Evolutionary conservation across 2,329 filamentous ascomycete species (phyloP).

Genomic region (Alternaria conjuncta): DNA sequence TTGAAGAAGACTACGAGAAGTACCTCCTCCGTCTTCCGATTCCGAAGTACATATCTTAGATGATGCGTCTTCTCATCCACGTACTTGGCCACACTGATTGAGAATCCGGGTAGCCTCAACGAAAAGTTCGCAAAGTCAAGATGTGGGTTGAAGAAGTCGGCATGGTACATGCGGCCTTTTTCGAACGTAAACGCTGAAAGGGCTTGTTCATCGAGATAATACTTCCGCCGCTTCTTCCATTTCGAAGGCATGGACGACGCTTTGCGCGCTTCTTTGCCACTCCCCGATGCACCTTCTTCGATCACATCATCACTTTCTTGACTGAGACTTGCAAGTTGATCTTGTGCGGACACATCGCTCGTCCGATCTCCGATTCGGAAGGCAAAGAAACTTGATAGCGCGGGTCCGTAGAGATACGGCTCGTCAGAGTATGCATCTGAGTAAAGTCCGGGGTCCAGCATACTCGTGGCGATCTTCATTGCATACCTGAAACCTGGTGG

Average conservation of each 20-base stretch:
- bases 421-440: constrained; percentile 47
- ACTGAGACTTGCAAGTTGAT: constrained; percentile 32
- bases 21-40: constrained; percentile 50
- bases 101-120: constrained; percentile 54
- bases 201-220: constrained; percentile 47
- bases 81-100: constrained; percentile 53
- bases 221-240: constrained; percentile 54
- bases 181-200: constrained; percentile 52
- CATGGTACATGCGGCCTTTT: constrained; percentile 52
- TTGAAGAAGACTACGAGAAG: constrained; percentile 55
- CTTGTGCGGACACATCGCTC: constrained; percentile 18
- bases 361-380: constrained; percentile 40
- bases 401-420: constrained; percentile 48
- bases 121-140: constrained; percentile 56
- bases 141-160: constrained; percentile 58
- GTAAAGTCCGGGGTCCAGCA: constrained; percentile 47
- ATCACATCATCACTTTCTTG: constrained; percentile 38
- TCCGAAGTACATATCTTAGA: constrained; percentile 55
- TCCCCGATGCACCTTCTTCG: constrained; percentile 51
- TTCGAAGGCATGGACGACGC: constrained; percentile 45
- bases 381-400: constrained; percentile 43
- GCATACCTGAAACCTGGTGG: constrained; percentile 47
- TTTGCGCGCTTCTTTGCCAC: constrained; percentile 41
- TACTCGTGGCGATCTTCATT: constrained; percentile 45
- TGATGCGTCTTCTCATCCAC: constrained; percentile 57